Evolutionary conservation across 2,329 filamentous ascomycete species (phyloP).

Genomic region (Tothia fuscella): DNA sequence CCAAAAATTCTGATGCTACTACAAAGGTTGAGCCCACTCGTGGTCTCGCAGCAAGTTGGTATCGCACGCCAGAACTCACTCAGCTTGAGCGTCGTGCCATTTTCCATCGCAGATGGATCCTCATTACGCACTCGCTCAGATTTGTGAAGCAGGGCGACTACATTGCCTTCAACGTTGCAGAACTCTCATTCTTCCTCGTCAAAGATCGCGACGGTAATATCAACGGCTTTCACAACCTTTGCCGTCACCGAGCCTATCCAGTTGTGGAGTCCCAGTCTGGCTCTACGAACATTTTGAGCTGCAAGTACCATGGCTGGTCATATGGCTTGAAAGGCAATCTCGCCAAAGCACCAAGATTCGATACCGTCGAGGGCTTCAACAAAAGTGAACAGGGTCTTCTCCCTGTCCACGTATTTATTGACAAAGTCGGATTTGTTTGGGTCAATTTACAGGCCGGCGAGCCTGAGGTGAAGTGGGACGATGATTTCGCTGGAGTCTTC

Average conservation of each 20-base stretch:
- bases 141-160: slow-evolving; percentile 44
- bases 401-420: slow-evolving; percentile 42
- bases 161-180: slow-evolving; percentile 42
- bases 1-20: not conserved
- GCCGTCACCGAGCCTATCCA: slow-evolving; percentile 49
- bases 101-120: slow-evolving; percentile 45
- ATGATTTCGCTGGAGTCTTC: slow-evolving; percentile 40
- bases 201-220: slow-evolving; percentile 39
- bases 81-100: slow-evolving; percentile 45
- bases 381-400: slow-evolving; percentile 45
- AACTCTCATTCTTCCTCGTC: slow-evolving; percentile 43
- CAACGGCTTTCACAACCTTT: slow-evolving; percentile 52
- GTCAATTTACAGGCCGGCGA: slow-evolving; percentile 42
- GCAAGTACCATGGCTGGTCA: slow-evolving; percentile 53
- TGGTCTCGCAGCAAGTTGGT: slow-evolving; percentile 3
- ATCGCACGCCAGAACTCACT: slow-evolving; percentile 32
- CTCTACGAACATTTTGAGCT: slow-evolving; percentile 41
- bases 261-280: slow-evolving; percentile 41
- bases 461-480: slow-evolving; percentile 39
- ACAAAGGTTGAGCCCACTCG: not conserved
- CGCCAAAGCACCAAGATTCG: slow-evolving; percentile 48
- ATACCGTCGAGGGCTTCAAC: slow-evolving; percentile 44
- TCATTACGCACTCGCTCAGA: slow-evolving; percentile 41
- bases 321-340: slow-evolving; percentile 46
- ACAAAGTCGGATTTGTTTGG: slow-evolving; percentile 45